Percentiles rank a stretch among this genome's conserved stretches.
phyloP scores from a whole-genome alignment of 192 early-diverging fungal genomes.

The Spizellomyces punctatus region DNA sequence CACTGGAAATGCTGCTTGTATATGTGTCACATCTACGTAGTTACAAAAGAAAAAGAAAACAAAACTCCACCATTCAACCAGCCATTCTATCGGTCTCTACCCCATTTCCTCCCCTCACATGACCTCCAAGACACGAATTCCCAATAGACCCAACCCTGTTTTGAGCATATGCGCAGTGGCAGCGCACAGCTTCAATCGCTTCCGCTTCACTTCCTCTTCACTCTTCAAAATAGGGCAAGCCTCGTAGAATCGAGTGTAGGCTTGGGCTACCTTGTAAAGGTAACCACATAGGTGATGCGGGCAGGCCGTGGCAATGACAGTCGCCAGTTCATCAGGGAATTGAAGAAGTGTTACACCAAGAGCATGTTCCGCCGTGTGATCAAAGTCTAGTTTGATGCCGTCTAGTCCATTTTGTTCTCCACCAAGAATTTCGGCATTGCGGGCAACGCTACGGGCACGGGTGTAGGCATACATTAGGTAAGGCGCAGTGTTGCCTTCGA shows the following conservation, averaged over 20 bases:
- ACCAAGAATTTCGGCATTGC: constrained; percentile 36
- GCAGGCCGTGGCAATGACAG: constrained; percentile 15
- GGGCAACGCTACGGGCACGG: constrained; percentile 93
- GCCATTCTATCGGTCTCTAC: too few relatives aligned
- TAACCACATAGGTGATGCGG: constrained; percentile 28
- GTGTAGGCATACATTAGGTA: constrained; percentile 99
- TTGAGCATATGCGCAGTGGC: constrained; percentile 23
- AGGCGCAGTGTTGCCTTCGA: constrained; percentile 99
- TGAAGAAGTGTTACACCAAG: constrained; percentile 22
- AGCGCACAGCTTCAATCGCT: constrained; percentile 22
- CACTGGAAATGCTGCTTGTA: too few relatives aligned
- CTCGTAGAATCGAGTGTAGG: constrained; percentile 29
- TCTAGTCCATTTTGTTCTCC: not conserved
- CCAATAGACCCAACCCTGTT: constrained; percentile 17
- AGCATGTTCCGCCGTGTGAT: constrained; percentile 21
- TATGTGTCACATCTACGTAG: too few relatives aligned
- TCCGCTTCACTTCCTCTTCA: constrained; percentile 5
- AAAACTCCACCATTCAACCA: too few relatives aligned
- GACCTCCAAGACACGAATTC: constrained; percentile 22
- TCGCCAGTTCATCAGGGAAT: constrained; percentile 26
- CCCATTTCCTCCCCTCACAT: constrained; percentile 3
- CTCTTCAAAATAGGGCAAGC: constrained; percentile 20
- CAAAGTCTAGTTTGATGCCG: not conserved
- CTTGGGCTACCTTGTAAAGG: constrained; percentile 20
- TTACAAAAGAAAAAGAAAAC: too few relatives aligned